Evolutionary conservation across 2,329 filamentous ascomycete genomes (phyloP).

Genomic region (Ophiocordyceps camponoti-saundersi): DNA sequence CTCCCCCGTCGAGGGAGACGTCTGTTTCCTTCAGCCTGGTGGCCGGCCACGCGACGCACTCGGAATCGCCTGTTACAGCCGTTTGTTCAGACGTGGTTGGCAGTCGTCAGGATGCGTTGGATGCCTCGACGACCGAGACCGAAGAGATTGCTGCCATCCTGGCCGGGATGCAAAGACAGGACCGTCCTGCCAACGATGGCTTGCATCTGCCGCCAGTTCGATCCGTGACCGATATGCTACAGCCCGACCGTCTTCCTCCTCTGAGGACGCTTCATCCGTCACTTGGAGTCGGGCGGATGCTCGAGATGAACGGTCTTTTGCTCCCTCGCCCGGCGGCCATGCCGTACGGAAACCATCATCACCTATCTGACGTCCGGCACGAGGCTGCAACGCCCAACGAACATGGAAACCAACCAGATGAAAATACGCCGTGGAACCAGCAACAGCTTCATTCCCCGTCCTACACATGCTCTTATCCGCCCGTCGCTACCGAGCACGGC

Average conservation of each 20-base stretch:
- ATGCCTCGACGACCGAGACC: background rate
- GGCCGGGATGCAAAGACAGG: background rate
- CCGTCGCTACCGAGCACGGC: background rate
- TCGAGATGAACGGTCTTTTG: background rate
- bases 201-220: background rate
- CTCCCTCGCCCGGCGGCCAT: background rate
- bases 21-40: background rate
- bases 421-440: background rate
- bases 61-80: background rate
- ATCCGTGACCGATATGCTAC: background rate
- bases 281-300: background rate
- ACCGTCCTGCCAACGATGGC: background rate
- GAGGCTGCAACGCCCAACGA: background rate
- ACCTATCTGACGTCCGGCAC: background rate
- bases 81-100: background rate
- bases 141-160: constrained; percentile 1
- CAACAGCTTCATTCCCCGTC: background rate
- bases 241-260: background rate
- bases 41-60: background rate
- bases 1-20: background rate
- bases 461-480: background rate
- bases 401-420: background rate
- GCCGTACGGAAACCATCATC: background rate
- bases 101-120: background rate
- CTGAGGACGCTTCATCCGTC: constrained; percentile 1